Evolutionary conservation across 345 rosid species (phyloP).

Genomic region (Populus deltoides): DNA sequence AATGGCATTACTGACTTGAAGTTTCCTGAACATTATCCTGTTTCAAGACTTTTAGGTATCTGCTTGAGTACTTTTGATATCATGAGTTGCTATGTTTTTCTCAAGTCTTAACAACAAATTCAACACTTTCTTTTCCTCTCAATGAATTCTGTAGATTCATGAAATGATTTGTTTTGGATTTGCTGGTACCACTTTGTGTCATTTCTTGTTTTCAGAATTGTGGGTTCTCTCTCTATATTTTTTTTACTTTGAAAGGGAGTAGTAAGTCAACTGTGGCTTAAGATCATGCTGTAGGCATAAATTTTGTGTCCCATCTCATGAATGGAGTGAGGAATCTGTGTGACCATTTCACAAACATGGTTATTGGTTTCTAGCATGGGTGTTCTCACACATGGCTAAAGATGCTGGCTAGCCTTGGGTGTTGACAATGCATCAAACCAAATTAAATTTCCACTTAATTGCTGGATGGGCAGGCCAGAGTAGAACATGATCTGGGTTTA

Average conservation of each 20-base stretch:
- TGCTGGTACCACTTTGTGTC: neutral
- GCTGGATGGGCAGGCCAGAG: neutral
- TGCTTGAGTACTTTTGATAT: neutral
- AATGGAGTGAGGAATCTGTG: neutral
- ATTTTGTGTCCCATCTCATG: neutral
- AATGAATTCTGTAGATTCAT: neutral
- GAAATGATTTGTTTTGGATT: neutral
- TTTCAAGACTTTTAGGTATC: conserved; percentile 80
- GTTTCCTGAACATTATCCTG: conserved; percentile 73
- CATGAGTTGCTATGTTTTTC: neutral
- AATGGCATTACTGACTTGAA: conserved; percentile 60
- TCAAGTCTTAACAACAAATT: neutral
- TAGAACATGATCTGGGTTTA: neutral
- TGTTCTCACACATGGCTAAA: neutral
- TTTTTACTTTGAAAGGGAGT: neutral
- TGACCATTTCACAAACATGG: neutral
- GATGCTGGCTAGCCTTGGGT: neutral
- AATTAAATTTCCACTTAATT: neutral
- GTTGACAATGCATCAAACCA: neutral
- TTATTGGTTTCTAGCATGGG: neutral
- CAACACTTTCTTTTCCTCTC: neutral
- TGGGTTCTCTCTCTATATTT: neutral
- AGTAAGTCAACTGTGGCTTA: neutral
- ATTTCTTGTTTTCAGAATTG: neutral
- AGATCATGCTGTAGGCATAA: neutral